Evolutionary conservation across 2,329 filamentous ascomycete species (phyloP), one percentile per base, ranked within the genome.

Genomic region (Exophiala phaeomuriformis): DNA sequence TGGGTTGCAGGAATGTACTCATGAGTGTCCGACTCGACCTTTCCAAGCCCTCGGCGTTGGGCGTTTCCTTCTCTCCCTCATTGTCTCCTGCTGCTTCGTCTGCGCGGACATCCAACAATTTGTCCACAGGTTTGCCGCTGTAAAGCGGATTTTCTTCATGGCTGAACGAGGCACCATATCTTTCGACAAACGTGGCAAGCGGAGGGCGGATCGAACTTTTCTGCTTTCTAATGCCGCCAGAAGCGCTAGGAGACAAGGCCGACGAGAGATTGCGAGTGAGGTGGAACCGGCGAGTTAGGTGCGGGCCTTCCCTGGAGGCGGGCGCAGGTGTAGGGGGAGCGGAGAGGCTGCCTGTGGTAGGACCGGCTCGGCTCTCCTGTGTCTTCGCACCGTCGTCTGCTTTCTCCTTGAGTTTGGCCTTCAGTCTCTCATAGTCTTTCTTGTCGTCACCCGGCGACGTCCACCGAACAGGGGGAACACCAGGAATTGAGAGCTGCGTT

Each of bases 391-490:
- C 40, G 33, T 50, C 40, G 37, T 49, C 29, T 12, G 32, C 32
- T 32, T 45, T 45, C 42, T 32, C 28, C 29, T 45, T 45, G 28
- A 45, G 2, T 41, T 30, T 42, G 55, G 30, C 52, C 48, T 49
- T 60, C 37, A 60, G 39, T 33, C 40, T 57, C 7, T 46, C 49
- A 33, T 48, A 46, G 12, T 71, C 69, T 43, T 67, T 65, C 35
- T 72, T 61, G 52, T 72, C 70, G 4, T 70, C 70, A 4, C 71
- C 71, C 2, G 71, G 72, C 3, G 69, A 69, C 2, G 71, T 73
- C 37, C 70, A 65, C 43, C 71, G 66, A 10, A 75, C 69, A 46
- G 65, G 39, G 5, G 72, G 72, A n/a, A 74, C 66, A 27, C 64
- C 65, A 47, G 36, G 49, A 4, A 50, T 28, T 5, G 39, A 41